phyloP scores from a whole-genome alignment of 148 eudicot genomes.

The Euryodendron excelsum region DNA sequence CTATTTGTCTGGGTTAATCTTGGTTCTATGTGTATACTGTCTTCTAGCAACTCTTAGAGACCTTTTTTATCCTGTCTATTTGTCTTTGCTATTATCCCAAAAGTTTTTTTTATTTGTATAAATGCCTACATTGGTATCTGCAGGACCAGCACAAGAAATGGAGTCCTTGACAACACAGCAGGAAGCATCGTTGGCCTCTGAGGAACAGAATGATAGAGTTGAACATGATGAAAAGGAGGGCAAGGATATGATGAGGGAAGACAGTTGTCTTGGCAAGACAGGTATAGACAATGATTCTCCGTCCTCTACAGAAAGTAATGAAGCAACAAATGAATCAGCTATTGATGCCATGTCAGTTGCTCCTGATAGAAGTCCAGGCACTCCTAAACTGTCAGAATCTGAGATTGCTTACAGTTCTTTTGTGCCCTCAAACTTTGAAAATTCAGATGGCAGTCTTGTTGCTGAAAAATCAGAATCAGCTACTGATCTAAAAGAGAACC shows the following conservation, averaged over 20 bases:
- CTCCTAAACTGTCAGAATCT: conserved; percentile 27
- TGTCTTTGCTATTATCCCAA: not conserved
- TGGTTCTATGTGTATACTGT: not conserved
- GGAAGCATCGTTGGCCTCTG: conserved; percentile 49
- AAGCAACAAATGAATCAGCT: conserved; percentile 34
- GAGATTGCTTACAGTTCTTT: conserved; percentile 35
- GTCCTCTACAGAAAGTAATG: conserved; percentile 34
- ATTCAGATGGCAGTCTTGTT: conserved; percentile 29
- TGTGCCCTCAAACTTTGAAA: conserved; percentile 25
- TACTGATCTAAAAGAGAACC: conserved; percentile 24
- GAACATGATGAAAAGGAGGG: conserved; percentile 37
- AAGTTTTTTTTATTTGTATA: not conserved
- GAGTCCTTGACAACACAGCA: conserved; percentile 58
- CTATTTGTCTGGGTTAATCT: conserved; percentile 4
- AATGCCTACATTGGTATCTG: conserved; percentile 13
- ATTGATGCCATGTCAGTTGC: conserved; percentile 28
- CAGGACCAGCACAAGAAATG: conserved; percentile 62
- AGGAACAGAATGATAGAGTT: conserved; percentile 34
- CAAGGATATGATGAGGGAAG: conserved; percentile 25
- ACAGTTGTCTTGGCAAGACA: conserved; percentile 23
- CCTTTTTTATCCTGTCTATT: not conserved
- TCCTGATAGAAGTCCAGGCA: conserved; percentile 25
- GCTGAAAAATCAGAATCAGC: conserved; percentile 29
- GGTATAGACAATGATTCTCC: conserved; percentile 38
- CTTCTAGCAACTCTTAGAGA: not conserved